Evolutionary conservation across 345 rosid genomes (phyloP), one percentile per base, ranked within the genome.

Genomic region (Odontarrhena argentea): DNA sequence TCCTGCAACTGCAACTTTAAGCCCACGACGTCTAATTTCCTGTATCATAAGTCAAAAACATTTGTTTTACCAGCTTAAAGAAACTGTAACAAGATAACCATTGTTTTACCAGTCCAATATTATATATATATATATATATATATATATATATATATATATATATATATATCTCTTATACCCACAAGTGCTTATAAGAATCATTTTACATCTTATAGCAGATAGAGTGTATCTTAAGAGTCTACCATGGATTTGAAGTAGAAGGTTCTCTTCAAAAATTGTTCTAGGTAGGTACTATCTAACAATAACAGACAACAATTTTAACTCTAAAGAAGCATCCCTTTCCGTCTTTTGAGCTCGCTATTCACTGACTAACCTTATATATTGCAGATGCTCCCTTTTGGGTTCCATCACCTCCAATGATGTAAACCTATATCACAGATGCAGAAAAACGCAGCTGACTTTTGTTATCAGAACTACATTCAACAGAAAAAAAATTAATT

Each of bases 401-500:
- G 64, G 88, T 83, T 77, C 96, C 96, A 80, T 88, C 96, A 44
- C 96, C 96, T 65, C 96, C 96, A 68, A 86, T 84, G 63, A 88
- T 83, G 70, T 84, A 88, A 52, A 86, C 96, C 96, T 88, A 70
- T 37, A 70, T 44, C 71, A 60, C 30, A 71, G 66, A 56, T 40
- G 49, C 56, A 47, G 9, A 18, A 48, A 14, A 61, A 62, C 45
- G 25, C 60, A 63, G 65, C 40, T 43, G 24, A 51, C 38, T 36
- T 14, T 47, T 48, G 43, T 35, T 26, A 44, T n/a, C 48, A 52
- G n/a, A 66, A 30, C 72, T 52, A 49, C 43, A 51, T 30, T 43
- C 18, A 26, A 38, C 45, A 55, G 8, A 52, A 58, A 60, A 45
- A 49, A 48, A 38, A 26, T 54, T 41, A 36, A 0, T 24, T 9